Percentiles rank a stretch among this genome's conserved stretches.
phyloP scores from a whole-genome alignment of 768 basidiomycete genomes.

The Fistulinella prunicolor region DNA sequence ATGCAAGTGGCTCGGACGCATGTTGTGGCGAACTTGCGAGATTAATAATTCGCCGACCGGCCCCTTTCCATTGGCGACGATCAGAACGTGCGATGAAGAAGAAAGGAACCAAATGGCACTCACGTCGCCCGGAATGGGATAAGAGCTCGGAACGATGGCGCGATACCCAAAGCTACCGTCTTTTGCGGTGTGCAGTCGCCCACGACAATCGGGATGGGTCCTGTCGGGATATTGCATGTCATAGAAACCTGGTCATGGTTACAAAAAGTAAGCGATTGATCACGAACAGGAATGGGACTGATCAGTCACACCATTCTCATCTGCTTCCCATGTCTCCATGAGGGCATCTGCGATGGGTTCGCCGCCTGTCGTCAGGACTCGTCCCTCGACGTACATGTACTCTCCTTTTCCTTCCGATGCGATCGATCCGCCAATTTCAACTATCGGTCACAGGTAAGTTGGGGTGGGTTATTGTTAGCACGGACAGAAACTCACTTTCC shows the following conservation, averaged over 20 bases:
- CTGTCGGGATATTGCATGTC: constrained; percentile 55
- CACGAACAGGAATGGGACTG: constrained; percentile 21
- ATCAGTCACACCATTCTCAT: constrained; percentile 43
- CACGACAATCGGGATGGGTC: constrained; percentile 67
- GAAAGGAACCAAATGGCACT: constrained; percentile 11
- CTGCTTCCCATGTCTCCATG: constrained; percentile 84
- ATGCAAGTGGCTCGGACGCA: constrained; percentile 81
- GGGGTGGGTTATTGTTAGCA: background rate
- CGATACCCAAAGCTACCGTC: constrained; percentile 71
- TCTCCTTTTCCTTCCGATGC: constrained; percentile 87
- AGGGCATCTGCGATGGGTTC: constrained; percentile 59
- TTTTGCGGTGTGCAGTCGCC: constrained; percentile 52
- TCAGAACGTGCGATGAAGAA: constrained; percentile 12
- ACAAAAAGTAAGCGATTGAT: background rate
- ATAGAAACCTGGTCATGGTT: constrained; percentile 25
- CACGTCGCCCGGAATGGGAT: constrained; percentile 72
- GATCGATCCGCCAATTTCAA: constrained; percentile 67
- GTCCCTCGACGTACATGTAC: constrained; percentile 78
- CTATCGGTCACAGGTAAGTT: constrained; percentile 33
- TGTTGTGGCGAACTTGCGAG: constrained; percentile 62
- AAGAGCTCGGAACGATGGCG: constrained; percentile 64
- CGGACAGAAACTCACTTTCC: constrained; percentile 45
- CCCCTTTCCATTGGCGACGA: constrained; percentile 39
- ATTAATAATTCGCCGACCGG: constrained; percentile 65
- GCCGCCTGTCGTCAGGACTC: constrained; percentile 56